Base-by-base conservation (phyloP, 2,329 filamentous ascomycete genomes). In the Hymenoscyphus fraxineus region DNA sequence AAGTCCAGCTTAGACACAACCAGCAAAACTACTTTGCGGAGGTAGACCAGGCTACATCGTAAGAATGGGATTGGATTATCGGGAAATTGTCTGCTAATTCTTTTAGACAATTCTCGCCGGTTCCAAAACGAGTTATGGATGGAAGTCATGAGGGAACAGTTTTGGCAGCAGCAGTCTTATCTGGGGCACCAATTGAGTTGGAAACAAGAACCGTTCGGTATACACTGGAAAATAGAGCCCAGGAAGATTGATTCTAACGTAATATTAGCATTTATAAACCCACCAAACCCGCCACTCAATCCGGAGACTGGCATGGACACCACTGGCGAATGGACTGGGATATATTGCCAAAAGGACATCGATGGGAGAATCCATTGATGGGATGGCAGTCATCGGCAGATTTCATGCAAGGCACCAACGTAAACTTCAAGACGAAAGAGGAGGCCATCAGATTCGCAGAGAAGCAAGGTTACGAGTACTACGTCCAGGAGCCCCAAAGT, bases 301-400 rank as follows among this genome's bases (percentile, higher is more conserved):
- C 94, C 40, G 94, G 95, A 69, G 85, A 87, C 73, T 97, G 92
- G 90, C 88, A 91, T 76, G 81, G 85, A 63, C 87, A 91, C 76
- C 86, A 90, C 74, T 99, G 95, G 95, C 89, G 93, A 60, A 96
- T 99, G 93, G 95, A 99, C 78, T 99, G 95, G 95, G 95, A 99
- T 77, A 87, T 96, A 59, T 83, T 98, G 39, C 80, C 84, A 73
- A 97, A 96, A 81, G 95, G 95, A 67, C 92, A 97, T 79, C 87
- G 95, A 73, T 99, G 95, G 96, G 95, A 99, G 82, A 99, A 99
- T 80, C 92, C 90, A 58, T 80, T 99, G 77, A 99, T 99, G 87
- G 95, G 95, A 66, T 99, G 96, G 96, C 93, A 97, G 77, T 98
- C 94, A 31, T 96, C 93, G 19, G 94, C 85, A 63, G 95, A 99